Evolutionary conservation across 306 rosid species (phyloP).

Genomic region (Mucuna pruriens): DNA sequence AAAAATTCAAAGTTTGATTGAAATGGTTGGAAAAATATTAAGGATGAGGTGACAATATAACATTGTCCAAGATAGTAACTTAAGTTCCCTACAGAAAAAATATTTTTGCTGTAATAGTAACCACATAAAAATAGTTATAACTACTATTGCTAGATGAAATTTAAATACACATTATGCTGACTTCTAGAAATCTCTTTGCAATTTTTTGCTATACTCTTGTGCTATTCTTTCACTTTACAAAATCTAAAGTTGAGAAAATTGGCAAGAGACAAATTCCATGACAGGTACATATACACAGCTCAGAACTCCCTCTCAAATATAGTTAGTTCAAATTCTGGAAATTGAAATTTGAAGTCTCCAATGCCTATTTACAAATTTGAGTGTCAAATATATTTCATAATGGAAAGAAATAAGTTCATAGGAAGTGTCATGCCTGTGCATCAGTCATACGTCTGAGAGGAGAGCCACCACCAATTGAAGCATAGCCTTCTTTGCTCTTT

Average conservation of each 20-base stretch:
- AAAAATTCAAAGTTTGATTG: background rate
- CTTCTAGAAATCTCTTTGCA: background rate
- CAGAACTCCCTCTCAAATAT: slow-evolving; percentile 1
- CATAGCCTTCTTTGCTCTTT: slow-evolving; percentile 93
- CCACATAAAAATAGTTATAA: background rate
- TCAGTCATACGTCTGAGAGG: slow-evolving; percentile 85
- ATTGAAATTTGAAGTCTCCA: slow-evolving; percentile 5
- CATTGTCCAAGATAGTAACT: background rate
- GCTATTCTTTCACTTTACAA: background rate
- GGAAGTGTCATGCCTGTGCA: slow-evolving; percentile 65
- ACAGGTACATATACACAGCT: background rate
- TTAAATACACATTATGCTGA: background rate
- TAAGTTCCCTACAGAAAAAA: background rate
- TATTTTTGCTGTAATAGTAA: background rate
- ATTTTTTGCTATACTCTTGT: background rate
- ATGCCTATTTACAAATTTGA: background rate
- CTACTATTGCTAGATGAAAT: background rate
- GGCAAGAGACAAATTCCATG: background rate
- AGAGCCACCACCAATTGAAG: slow-evolving; percentile 94
- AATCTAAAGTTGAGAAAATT: background rate
- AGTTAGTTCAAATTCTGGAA: slow-evolving; percentile 20
- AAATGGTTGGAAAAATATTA: background rate
- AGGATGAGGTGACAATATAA: background rate
- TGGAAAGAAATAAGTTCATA: background rate
- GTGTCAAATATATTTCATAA: background rate